These are phyloP conservation scores for Trichoderma hamatum DNA, from an alignment of 2,329 filamentous ascomycete genomes.

Conservation along the genomic window DNA sequence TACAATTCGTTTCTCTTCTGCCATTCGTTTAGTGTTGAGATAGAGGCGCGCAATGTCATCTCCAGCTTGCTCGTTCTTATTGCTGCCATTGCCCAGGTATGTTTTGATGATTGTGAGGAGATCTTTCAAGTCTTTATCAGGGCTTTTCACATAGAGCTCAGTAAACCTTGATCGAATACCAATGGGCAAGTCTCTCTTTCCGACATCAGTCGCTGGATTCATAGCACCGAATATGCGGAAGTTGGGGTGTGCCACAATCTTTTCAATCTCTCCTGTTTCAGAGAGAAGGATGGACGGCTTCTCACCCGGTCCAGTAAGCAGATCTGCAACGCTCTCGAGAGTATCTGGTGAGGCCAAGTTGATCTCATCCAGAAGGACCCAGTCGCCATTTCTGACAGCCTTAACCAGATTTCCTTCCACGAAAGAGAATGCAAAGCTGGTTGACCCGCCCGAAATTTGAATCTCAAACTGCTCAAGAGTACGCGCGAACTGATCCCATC, in stretches of 20 bases:
- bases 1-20: conserved; percentile 80
- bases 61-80: conserved; percentile 72
- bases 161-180: conserved; percentile 92
- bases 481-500: conserved; percentile 80
- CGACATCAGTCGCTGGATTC: conserved; percentile 97
- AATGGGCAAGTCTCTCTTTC: conserved; percentile 89
- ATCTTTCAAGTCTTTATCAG: conserved; percentile 84
- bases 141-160: conserved; percentile 90
- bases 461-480: conserved; percentile 78
- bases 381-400: conserved; percentile 93
- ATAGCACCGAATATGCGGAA: conserved; percentile 98
- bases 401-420: conserved; percentile 95
- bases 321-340: conserved; percentile 86
- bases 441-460: conserved; percentile 72
- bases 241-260: conserved; percentile 84
- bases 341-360: conserved; percentile 95
- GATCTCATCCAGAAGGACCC: conserved; percentile 96
- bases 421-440: conserved; percentile 90
- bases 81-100: conserved; percentile 75
- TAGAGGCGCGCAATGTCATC: conserved; percentile 86
- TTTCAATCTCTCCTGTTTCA: conserved; percentile 90
- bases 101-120: conserved; percentile 84
- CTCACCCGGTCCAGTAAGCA: conserved; percentile 73
- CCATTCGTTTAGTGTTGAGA: conserved; percentile 80
- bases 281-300: conserved; percentile 84